Percentiles rank a stretch among this genome's conserved stretches.
phyloP scores from a whole-genome alignment of 441 rosid species.

The Eruca vesicaria region DNA sequence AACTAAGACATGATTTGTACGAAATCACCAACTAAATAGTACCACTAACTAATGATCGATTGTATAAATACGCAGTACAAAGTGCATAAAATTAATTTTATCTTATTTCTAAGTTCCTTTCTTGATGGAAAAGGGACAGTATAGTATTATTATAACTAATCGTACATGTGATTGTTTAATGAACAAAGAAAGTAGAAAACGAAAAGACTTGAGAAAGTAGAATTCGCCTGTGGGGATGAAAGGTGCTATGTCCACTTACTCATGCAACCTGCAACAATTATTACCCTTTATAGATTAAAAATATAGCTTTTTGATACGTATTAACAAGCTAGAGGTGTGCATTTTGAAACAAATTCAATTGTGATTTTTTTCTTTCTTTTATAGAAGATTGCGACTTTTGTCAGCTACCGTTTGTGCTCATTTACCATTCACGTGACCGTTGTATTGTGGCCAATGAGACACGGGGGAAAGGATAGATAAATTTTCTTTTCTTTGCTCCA shows the following conservation, averaged over 20 bases:
- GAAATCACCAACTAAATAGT: conserved; percentile 16
- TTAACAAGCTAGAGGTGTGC: background rate
- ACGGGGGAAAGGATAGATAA: conserved; percentile 1
- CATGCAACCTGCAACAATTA: conserved; percentile 31
- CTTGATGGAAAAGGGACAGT: background rate
- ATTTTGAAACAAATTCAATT: background rate
- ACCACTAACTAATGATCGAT: background rate
- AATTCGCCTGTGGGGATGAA: conserved; percentile 22
- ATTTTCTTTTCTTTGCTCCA: background rate
- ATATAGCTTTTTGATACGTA: conserved; percentile 15
- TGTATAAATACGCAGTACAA: background rate
- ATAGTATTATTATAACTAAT: background rate
- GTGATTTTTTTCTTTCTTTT: background rate
- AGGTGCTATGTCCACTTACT: conserved; percentile 26
- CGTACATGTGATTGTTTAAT: conserved; percentile 9
- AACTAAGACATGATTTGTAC: conserved; percentile 23
- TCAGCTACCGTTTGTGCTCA: conserved; percentile 31
- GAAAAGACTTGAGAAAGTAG: conserved; percentile 17
- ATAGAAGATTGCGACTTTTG: conserved; percentile 25
- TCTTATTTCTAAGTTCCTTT: background rate
- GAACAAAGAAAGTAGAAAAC: conserved; percentile 30
- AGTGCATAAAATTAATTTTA: background rate
- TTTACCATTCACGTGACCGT: conserved; percentile 32
- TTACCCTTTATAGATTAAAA: conserved; percentile 23
- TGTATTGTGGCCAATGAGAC: conserved; percentile 28